Percentiles rank a stretch among this genome's conserved stretches.
phyloP scores from a whole-genome alignment of 1,284 basidiomycete species.

The Fomes fomentarius region DNA sequence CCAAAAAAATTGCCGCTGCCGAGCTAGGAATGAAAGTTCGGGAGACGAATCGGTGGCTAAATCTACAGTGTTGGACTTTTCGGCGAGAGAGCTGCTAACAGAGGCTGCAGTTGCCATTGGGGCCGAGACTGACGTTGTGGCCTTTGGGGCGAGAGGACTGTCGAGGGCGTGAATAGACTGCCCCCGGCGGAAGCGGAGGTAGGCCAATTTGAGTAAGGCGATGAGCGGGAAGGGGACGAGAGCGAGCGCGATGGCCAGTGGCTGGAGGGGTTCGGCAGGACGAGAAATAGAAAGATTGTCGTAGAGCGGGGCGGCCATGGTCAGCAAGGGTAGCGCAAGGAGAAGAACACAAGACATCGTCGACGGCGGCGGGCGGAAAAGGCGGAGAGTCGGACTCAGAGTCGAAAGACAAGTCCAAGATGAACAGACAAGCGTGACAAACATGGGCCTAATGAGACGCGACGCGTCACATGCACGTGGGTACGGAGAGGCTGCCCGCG shows the following conservation, averaged over 20 bases:
- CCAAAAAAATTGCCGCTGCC: slow-evolving; percentile 2
- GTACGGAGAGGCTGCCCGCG: no score
- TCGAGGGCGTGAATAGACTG: slow-evolving; percentile 20
- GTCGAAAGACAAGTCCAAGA: no score
- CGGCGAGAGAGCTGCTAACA: not conserved
- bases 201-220: slow-evolving; percentile 21
- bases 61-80: not conserved
- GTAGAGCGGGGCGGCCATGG: slow-evolving; percentile 1
- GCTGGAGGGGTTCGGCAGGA: not conserved
- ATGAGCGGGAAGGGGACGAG: slow-evolving; percentile 23
- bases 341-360: not conserved
- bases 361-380: no score
- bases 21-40: not conserved
- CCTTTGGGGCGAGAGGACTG: not conserved
- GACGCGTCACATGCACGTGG: not conserved
- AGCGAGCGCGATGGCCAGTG: slow-evolving; percentile 7
- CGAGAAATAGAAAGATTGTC: not conserved
- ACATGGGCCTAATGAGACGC: not conserved
- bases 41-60: not conserved
- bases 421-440: not conserved
- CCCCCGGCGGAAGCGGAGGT: slow-evolving; percentile 20
- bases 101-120: no score
- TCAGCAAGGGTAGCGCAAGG: not conserved
- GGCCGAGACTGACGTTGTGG: not conserved
- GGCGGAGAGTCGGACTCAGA: no score